These are phyloP conservation scores for Sporothrix humicola DNA, from an alignment of 2,329 filamentous ascomycete species.

Conservation along the genomic window DNA sequence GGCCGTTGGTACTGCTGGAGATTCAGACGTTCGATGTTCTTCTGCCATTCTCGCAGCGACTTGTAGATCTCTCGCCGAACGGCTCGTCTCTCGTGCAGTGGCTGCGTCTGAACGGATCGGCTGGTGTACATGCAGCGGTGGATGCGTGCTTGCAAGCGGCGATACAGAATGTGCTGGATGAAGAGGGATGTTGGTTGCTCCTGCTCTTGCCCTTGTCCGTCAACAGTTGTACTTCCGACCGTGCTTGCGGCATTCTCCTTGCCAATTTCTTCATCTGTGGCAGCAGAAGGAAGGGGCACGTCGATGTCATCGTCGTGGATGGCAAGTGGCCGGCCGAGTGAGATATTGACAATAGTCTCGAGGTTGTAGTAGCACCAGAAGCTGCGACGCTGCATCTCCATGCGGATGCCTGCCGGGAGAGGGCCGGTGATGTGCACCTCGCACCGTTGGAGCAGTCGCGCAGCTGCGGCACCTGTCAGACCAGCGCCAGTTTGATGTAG, in stretches of 20 bases:
- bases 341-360: conserved; percentile 29
- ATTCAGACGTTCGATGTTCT: background rate
- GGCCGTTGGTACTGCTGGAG: conserved; percentile 4
- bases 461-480: background rate
- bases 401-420: background rate
- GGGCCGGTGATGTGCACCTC: conserved; percentile 25
- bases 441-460: conserved; percentile 4
- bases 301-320: conserved; percentile 31
- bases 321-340: conserved; percentile 19
- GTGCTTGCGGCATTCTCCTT: background rate
- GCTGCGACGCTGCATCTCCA: conserved; percentile 27
- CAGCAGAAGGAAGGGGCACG: background rate
- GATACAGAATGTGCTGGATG: conserved; percentile 20
- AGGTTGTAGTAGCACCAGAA: conserved; percentile 33
- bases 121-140: conserved; percentile 29
- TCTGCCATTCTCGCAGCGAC: conserved; percentile 21
- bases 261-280: conserved; percentile 17
- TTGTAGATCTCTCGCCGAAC: conserved; percentile 13
- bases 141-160: conserved; percentile 27
- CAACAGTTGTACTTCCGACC: background rate
- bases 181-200: conserved; percentile 6
- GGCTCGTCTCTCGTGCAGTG: conserved; percentile 18
- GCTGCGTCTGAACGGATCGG: conserved; percentile 21
- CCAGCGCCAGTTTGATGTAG: conserved; percentile 19
- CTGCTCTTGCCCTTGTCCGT: background rate